phyloP scores from a whole-genome alignment of 352 stramenopile genomes.

The Pythium oligandrum region DNA sequence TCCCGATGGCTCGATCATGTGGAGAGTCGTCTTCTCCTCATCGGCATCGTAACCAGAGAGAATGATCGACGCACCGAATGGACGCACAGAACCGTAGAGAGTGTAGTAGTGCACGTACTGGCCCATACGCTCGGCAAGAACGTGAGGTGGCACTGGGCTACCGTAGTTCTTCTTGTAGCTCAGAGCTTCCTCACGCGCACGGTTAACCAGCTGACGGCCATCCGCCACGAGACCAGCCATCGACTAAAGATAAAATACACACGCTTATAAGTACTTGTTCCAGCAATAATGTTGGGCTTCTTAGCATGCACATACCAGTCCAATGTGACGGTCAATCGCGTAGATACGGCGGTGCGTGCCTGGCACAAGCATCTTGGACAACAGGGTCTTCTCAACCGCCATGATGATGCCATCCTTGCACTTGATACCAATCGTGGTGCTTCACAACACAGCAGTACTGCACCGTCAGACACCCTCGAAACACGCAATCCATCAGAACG shows the following conservation, averaged over 20 bases:
- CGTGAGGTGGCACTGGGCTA: conserved; percentile 87
- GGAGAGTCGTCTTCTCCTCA: conserved; percentile 85
- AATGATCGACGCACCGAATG: conserved; percentile 95
- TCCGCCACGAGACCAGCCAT: conserved; percentile 96
- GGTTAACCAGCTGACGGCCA: conserved; percentile 94
- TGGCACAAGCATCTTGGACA: conserved; percentile 91
- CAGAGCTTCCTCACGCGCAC: conserved; percentile 91
- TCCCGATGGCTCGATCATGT: conserved; percentile 93
- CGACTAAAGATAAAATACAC: conserved; percentile 26
- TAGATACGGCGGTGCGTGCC: conserved; percentile 84
- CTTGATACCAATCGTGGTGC: conserved; percentile 96
- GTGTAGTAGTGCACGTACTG: conserved; percentile 99
- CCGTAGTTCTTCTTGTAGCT: conserved; percentile 98
- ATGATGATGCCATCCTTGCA: conserved; percentile 98
- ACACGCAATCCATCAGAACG: conserved; percentile 1
- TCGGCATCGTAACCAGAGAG: conserved; percentile 95
- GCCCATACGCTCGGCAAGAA: conserved; percentile 93
- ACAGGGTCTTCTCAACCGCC: conserved; percentile 94
- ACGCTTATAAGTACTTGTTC: neutral
- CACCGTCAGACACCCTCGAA: neutral
- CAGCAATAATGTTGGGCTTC: no score
- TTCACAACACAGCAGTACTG: conserved; percentile 16
- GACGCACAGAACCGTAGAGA: conserved; percentile 95
- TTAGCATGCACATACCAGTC: conserved; percentile 45
- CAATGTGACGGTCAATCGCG: conserved; percentile 91